Evolutionary conservation across 148 eudicot species (phyloP).

Genomic region (Chenopodium quinoa): DNA sequence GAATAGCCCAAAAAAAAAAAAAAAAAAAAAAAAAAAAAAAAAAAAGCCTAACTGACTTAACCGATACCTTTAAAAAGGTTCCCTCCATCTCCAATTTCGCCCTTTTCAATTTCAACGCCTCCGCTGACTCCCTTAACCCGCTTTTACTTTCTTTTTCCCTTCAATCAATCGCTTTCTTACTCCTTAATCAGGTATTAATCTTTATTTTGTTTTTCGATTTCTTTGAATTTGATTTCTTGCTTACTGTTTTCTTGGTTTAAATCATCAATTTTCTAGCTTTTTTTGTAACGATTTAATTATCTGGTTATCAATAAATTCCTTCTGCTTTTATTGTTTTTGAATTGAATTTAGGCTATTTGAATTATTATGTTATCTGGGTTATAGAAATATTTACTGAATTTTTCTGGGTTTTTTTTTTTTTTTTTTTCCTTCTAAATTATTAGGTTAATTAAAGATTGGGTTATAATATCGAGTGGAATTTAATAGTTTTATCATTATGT

Average conservation of each 20-base stretch:
- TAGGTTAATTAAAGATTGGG: not conserved
- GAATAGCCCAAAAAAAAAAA: too few species aligned
- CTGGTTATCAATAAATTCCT: not conserved
- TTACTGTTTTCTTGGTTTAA: not conserved
- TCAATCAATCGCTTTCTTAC: not conserved
- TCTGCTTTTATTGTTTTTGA: not conserved
- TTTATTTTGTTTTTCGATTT: not conserved
- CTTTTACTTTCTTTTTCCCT: not conserved
- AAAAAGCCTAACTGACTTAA: not conserved
- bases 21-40: too few species aligned
- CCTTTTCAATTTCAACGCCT: not conserved
- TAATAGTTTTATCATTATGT: not conserved
- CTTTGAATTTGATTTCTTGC: not conserved
- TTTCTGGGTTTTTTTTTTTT: not conserved
- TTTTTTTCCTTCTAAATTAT: not conserved
- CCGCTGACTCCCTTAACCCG: not conserved
- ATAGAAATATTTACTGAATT: not conserved
- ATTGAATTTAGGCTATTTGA: not conserved
- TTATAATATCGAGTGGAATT: not conserved
- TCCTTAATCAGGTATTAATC: slow-evolving; percentile 13
- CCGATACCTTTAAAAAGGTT: slow-evolving; percentile 34
- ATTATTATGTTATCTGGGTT: not conserved
- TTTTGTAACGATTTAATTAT: not conserved
- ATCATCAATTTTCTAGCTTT: not conserved
- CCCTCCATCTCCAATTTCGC: not conserved